Percentiles rank a stretch among this genome's conserved stretches.
phyloP scores from a whole-genome alignment of 1,139 yeast species.

The Sugiyamaella novakii region DNA sequence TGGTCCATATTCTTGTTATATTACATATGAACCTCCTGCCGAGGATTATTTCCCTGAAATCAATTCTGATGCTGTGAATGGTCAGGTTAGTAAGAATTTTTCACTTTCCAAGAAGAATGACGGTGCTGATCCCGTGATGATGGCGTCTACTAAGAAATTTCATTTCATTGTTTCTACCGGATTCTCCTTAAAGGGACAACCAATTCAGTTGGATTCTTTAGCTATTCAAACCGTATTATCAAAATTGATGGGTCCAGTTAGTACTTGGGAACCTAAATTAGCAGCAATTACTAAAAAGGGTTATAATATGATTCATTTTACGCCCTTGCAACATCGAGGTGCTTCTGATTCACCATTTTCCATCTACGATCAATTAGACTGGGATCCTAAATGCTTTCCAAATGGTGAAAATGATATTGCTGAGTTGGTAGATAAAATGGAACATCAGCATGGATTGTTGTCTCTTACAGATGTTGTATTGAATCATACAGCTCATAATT shows the following conservation, averaged over 20 bases:
- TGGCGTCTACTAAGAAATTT: slow-evolving; percentile 51
- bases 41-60: slow-evolving; percentile 27
- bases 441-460: slow-evolving; percentile 60
- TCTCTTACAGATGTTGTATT: slow-evolving; percentile 90
- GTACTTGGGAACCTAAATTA: slow-evolving; percentile 69
- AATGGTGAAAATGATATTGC: slow-evolving; percentile 50
- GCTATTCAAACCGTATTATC: slow-evolving; percentile 85
- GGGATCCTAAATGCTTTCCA: slow-evolving; percentile 68
- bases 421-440: slow-evolving; percentile 52
- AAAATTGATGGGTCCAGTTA: slow-evolving; percentile 79
- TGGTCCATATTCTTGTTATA: slow-evolving; percentile 68
- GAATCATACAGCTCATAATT: slow-evolving; percentile 93
- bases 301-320: slow-evolving; percentile 93
- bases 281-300: slow-evolving; percentile 66
- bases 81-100: not conserved
- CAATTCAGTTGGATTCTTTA: slow-evolving; percentile 74
- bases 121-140: slow-evolving; percentile 4
- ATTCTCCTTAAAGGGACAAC: slow-evolving; percentile 56
- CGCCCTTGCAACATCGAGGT: slow-evolving; percentile 90
- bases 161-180: slow-evolving; percentile 85
- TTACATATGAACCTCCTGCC: slow-evolving; percentile 37
- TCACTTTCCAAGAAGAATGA: not conserved
- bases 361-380: slow-evolving; percentile 77
- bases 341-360: slow-evolving; percentile 91
- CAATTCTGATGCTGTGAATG: slow-evolving; percentile 17